Conservation (phyloP, 2,329 filamentous ascomycete species). For the Aspergillus fijiensis region DNA sequence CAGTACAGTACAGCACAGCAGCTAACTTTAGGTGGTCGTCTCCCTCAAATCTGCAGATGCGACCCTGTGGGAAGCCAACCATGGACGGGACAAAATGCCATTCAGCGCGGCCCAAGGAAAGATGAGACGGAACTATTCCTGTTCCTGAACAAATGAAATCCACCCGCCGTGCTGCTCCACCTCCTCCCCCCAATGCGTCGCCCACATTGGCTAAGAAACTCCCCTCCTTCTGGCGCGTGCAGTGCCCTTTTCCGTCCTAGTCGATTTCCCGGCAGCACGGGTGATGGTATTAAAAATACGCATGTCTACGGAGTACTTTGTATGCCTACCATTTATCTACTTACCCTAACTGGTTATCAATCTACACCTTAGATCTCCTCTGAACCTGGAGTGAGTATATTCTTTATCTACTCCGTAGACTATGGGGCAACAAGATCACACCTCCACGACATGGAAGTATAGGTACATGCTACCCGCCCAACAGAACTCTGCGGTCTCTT, state of each 20-base stretch:
- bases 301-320: too few relatives aligned
- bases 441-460: too few relatives aligned
- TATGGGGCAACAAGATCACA: too few relatives aligned
- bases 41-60: neutral
- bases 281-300: too few relatives aligned
- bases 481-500: too few relatives aligned
- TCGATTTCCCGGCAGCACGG: neutral
- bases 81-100: neutral
- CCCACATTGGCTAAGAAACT: neutral
- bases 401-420: too few relatives aligned
- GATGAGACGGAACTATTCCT: neutral
- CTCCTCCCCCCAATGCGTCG: neutral
- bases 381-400: too few relatives aligned
- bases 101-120: neutral
- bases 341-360: too few relatives aligned
- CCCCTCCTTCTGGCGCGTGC: neutral
- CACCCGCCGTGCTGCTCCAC: neutral
- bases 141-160: neutral
- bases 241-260: neutral
- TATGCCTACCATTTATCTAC: too few relatives aligned
- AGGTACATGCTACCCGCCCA: too few relatives aligned
- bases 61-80: neutral
- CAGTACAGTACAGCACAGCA: too few relatives aligned
- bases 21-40: neutral
- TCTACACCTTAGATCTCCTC: too few relatives aligned